These are phyloP conservation scores for Fusarium sp. DNA, from an alignment of 2,329 filamentous ascomycete species.

Conservation along the genomic window DNA sequence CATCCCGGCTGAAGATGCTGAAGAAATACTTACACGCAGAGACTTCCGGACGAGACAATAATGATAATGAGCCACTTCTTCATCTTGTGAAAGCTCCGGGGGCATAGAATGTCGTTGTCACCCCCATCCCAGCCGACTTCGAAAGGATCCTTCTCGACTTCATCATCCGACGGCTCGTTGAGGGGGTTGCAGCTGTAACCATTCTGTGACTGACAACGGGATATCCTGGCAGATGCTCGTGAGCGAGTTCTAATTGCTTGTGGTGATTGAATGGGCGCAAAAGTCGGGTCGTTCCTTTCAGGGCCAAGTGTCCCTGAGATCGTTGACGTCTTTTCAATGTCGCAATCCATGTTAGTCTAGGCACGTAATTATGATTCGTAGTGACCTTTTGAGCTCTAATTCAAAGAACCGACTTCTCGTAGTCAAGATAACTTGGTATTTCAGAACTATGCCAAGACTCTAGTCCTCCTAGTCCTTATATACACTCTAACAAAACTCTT, in stretches of 20 bases:
- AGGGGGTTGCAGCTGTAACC: conserved; percentile 54
- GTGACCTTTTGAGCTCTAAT: neutral
- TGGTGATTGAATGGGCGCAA: conserved; percentile 25
- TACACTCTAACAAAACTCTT: neutral
- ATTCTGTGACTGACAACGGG: conserved; percentile 54
- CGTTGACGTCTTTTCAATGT: conserved; percentile 41
- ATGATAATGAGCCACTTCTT: conserved; percentile 83
- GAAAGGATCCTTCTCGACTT: conserved; percentile 60
- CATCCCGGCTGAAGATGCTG: neutral
- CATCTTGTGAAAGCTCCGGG: conserved; percentile 71
- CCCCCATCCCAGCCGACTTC: conserved; percentile 80
- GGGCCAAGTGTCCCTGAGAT: conserved; percentile 6
- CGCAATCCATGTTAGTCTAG: conserved; percentile 34
- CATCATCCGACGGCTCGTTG: neutral
- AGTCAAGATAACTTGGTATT: neutral
- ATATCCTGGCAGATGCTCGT: conserved; percentile 17
- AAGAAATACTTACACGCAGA: conserved; percentile 79
- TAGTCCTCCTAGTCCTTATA: conserved; percentile 1
- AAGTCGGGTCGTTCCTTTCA: neutral
- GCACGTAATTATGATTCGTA: neutral
- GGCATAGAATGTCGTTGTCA: conserved; percentile 78
- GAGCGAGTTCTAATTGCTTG: conserved; percentile 13
- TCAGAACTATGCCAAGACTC: neutral
- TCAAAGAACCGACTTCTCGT: neutral
- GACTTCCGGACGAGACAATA: conserved; percentile 77